Evolutionary conservation across 2,329 filamentous ascomycete genomes (phyloP), one percentile per base, ranked within the genome.

Genomic region (Rhytidhysteron rufulum): DNA sequence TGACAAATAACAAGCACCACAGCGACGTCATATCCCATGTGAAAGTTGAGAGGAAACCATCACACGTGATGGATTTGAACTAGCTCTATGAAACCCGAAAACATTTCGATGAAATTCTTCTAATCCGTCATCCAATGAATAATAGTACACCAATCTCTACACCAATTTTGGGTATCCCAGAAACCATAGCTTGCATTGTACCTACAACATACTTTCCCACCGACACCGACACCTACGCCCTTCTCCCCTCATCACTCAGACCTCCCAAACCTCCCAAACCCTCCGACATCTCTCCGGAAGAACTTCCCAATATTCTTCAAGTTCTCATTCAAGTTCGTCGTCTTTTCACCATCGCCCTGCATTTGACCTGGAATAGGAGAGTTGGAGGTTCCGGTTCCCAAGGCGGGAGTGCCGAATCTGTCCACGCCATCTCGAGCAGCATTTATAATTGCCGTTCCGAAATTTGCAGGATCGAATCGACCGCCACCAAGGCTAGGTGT

Each of bases 261-360:
- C n/a, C 61, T 48, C 8, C 62, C 62, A 51, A 66, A 66, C 5
- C 62, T 58, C 34, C 59, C 56, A 34, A 66, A 65, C 0, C 53
- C 54, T 1, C 86, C 86, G 48, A 91, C 83, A 70, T 96, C 91
- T 48, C 91, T 75, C 47, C 85, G 82, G 72, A 97, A 97, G 69
- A 97, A 96, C 68, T 95, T 96, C 18, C 91, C 91, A 67, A 98
- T 87, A 63, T 88, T 95, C 70, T 88, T 90, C 66, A 97, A 63
- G 66, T 96, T 96, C 67, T 95, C 90, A 61, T 96, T 95, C 49
- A 96, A 79, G 38, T 85, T 88, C 6, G 79, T 80, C 55, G 84
- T 81, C 40, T 79, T 74, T 40, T 73, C 49, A 33, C 47, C 53
- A 5, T 32, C 64, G 42, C 42, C 57, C 60, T 18, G 41, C 50